Evolutionary conservation across 805 yeast species (phyloP), one percentile per base, ranked within the genome.

Genomic region (Wickerhamiella alocasiicola): DNA sequence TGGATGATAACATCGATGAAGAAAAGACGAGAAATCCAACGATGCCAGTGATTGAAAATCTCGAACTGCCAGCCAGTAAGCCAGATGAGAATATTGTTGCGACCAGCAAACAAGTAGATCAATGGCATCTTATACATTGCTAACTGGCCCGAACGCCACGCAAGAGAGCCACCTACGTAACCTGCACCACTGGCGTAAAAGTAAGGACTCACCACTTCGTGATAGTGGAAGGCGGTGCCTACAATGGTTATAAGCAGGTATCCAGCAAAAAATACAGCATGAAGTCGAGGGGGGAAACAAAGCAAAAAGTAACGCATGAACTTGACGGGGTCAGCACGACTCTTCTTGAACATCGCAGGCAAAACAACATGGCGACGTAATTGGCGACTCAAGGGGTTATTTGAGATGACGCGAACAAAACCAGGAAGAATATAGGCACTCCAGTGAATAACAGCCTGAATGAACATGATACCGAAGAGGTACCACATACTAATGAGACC

Each of bases 21-120:
- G 49, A 69, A 58, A 0, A 69, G 60, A 47, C 76, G 65, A 1
- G 81, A 77, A 37, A 66, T 55, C 78, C 79, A 73, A 55, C 69
- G 74, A 57, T 80, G 88, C 50, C 69, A 71, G 30, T 63, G 56
- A 46, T 71, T 61, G 59, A 78, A 77, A 2, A 75, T 64, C 5
- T 73, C 54, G 47, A 67, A 74, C 1, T 70, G 55, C 58, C 77
- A 63, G 2, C 81, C 80, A 3, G 81, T 66, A 9, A 76, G 43
- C 53, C 62, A 63, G 45, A 68, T 68, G 52, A 78, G 62, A 26
- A 79, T 69, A 52, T 77, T 78, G 54, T 78, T 78, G 54, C 84
- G 66, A 25, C 77, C 77, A 11, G 81, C 80, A 56, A 78, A 77
- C 43, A 79, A 57, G 46, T 72, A 69, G 12, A 76, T 55, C 5